Evolutionary conservation across 2,329 filamentous ascomycete genomes (phyloP).

Genomic region (Chaetomiaceae sp.): DNA sequence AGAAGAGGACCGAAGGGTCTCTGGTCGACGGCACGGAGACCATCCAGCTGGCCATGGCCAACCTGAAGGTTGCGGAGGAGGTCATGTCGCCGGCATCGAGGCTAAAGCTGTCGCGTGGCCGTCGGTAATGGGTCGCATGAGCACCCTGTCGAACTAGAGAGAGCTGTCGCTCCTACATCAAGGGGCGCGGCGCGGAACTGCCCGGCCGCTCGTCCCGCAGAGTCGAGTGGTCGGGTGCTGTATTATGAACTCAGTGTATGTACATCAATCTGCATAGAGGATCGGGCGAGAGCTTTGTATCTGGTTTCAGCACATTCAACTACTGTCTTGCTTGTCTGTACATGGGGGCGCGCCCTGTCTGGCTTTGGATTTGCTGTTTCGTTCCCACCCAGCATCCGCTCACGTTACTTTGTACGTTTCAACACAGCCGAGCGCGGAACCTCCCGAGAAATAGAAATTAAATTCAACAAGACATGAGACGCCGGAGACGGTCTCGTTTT

Average conservation of each 20-base stretch:
- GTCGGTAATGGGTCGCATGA: not conserved
- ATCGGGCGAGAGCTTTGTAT: not conserved
- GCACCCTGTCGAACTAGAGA: no score
- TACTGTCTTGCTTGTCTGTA: no score
- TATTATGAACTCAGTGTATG: constrained; percentile 17
- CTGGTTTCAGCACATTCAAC: no score
- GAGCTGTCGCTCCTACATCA: no score
- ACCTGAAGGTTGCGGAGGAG: constrained; percentile 11
- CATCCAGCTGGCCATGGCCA: constrained; percentile 39
- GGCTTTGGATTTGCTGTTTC: not conserved
- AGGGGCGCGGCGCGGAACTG: not conserved
- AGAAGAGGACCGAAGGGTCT: constrained; percentile 47
- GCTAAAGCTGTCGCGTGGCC: not conserved
- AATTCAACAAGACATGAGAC: no score
- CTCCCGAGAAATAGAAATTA: no score
- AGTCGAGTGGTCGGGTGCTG: constrained; percentile 3
- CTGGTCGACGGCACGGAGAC: constrained; percentile 54
- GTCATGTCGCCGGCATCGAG: constrained; percentile 8
- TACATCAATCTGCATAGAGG: constrained; percentile 17
- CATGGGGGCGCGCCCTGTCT: no score
- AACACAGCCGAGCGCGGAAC: no score
- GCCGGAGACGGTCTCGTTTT: no score
- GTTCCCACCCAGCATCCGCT: not conserved
- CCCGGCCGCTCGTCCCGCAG: not conserved
- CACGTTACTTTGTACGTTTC: no score